phyloP scores from a whole-genome alignment of 2,329 filamentous ascomycete genomes.

The Penicillium rolfsii region DNA sequence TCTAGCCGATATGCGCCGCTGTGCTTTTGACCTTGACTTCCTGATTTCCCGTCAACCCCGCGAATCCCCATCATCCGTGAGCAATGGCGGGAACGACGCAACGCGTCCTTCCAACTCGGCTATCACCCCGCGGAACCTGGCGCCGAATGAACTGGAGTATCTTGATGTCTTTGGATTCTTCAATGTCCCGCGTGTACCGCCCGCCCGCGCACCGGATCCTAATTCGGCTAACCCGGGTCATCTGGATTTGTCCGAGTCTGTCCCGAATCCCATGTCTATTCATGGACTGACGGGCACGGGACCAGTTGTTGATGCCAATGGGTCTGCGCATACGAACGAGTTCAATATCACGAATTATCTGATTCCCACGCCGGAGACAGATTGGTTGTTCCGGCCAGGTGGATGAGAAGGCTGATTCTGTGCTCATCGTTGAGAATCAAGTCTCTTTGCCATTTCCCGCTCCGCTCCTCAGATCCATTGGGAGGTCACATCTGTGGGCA shows the following conservation, averaged over 20 bases:
- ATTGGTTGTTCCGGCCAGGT: conserved; percentile 48
- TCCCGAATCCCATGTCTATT: conserved; percentile 43
- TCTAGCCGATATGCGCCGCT: conserved; percentile 86
- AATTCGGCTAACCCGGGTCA: conserved; percentile 26
- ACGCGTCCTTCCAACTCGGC: conserved; percentile 12
- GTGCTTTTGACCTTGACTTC: conserved; percentile 87
- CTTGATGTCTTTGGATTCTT: conserved; percentile 94
- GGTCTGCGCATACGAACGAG: conserved; percentile 38
- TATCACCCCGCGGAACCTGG: conserved; percentile 66
- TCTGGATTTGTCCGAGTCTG: conserved; percentile 32
- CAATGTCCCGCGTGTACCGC: conserved; percentile 76
- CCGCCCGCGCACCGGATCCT: conserved; percentile 37
- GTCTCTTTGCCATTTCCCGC: background rate
- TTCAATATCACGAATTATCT: conserved; percentile 53
- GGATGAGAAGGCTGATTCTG: conserved; percentile 8
- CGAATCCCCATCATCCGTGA: conserved; percentile 41
- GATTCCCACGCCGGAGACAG: conserved; percentile 51
- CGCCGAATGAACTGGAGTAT: conserved; percentile 83
- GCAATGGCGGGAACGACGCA: conserved; percentile 26
- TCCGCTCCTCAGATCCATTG: background rate
- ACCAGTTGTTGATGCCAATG: conserved; percentile 25
- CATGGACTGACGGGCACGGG: conserved; percentile 36
- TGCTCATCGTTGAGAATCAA: background rate
- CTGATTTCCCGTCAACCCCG: conserved; percentile 80
- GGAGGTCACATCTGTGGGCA: background rate